Percentiles rank a stretch among this genome's conserved stretches.
Conservation (phyloP, 495 filamentous ascomycete genomes). For the Hypomontagnella monticulosa region DNA sequence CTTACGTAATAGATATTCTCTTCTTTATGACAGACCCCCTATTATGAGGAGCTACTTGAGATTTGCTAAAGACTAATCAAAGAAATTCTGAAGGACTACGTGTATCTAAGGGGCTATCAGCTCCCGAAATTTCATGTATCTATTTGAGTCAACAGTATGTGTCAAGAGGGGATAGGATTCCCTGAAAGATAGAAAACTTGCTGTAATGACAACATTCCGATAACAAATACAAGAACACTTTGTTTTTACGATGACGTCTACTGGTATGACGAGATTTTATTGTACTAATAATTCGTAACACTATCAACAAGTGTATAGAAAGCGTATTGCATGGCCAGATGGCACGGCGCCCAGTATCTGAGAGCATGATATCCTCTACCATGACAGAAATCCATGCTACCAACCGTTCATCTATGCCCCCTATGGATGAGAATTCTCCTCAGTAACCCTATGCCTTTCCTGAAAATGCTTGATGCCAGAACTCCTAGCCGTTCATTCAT, state of each 20-base stretch:
- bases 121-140: no score
- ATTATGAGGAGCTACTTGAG: not conserved
- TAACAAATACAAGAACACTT: no score
- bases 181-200: no score
- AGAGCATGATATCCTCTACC: slow-evolving; percentile 8
- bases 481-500: slow-evolving; percentile 8
- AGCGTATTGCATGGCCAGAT: not conserved
- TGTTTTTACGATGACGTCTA: no score
- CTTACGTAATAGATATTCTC: slow-evolving; percentile 4
- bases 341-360: not conserved
- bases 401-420: slow-evolving; percentile 1
- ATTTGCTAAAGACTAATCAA: no score
- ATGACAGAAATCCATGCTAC: slow-evolving; percentile 14
- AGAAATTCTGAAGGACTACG: no score
- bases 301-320: not conserved
- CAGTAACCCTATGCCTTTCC: slow-evolving; percentile 16
- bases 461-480: slow-evolving; percentile 31
- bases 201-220: no score
- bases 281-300: no score
- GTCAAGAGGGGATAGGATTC: no score
- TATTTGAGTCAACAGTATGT: no score
- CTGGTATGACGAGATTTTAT: no score
- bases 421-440: slow-evolving; percentile 5
- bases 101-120: no score
- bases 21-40: not conserved